Base-by-base conservation (phyloP, 148 eudicot genomes). In the Pharnaceum exiguum region DNA sequence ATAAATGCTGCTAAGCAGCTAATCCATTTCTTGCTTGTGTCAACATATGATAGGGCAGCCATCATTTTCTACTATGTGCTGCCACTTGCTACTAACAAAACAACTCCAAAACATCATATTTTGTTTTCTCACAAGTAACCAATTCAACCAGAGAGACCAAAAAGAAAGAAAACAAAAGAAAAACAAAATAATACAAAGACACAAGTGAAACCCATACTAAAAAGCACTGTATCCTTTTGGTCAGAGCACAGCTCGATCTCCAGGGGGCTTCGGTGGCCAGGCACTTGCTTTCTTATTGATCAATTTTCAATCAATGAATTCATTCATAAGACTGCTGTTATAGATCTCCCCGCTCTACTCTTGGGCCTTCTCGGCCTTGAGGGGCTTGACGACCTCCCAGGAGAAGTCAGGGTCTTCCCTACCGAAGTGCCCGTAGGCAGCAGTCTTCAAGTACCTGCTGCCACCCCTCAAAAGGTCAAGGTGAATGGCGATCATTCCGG, bases 381-480 rank as follows among this genome's bases (percentile, higher is more conserved):
- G 81, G 59, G 68, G 66, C 80, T 76, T 76, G 59, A 76, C 80
- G 11, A 46, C 63, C 74, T 76, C 80, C 80, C 80, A 76, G 35
- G 80, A 46, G 70, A 76, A 76, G 51, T 76, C 80, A 2, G 77
- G 16, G 24, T 72, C 80, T 7, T 71, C 80, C 66, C 80, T 71
- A 9, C 80, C 80, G 11, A 76, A 76, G 44, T 76, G 80, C 11
- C 80, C 80, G 33, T 76, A 76, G 1, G 80, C 80, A 2, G 80
- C 80, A 2, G 80, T 76, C 74, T 76, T 76, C 60, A 76, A 53
- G 64, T 71, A 76, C 68, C 80, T 67, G 51, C 28, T 62, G 7
- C 73, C 80, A 13, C 80, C 80, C 68, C 71, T 76, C 65, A 46
- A 55, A 2, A 76, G 80, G 64, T 76, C 77, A 1, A 76, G 80